Base-by-base conservation (phyloP, 192 early-diverging fungal genomes). In the Coemansia sp. region DNA sequence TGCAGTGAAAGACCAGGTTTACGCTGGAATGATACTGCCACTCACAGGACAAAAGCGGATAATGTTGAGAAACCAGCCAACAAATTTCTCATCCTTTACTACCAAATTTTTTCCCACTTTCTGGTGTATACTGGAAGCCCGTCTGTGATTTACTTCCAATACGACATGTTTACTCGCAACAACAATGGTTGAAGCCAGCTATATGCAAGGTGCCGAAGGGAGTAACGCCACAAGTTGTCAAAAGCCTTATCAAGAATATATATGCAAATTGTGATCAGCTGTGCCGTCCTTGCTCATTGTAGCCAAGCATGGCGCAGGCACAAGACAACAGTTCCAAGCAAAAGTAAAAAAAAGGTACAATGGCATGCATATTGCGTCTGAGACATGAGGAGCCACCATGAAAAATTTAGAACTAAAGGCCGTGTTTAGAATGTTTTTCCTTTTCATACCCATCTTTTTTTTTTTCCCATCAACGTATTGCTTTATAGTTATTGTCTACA, bases 61-160 rank as follows among this genome's bases (percentile, higher is more conserved):
- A 32, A n/a, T 32, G 32, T 17, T 16, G 28, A n/a, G 16, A 17
- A 32, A n/a, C 16, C 17, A 7, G 55, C 30, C 17, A 8, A 17
- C 30, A 17, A 1, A n/a, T 35, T 58, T 58, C 55, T 58, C 55
- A 58, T 23, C 28, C 30, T 10, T 33, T 58, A 58, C 55, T 58
- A 19, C 55, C 16, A 35, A 58, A 17, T 0, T 0, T 5, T 55
- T 14, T 3, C 9, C 47, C 2, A 21, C 47, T 21, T 49, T 49
- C 47, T 49, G 47, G 47, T 49, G 47, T 49, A 21, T 49, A 49
- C 47, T 49, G 47, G 9, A 49, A 49, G 47, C n/a, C 47, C 47
- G n/a, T 3, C 1, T 21, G 19, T 23, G 47, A 3, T 7, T 21
- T 50, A 50, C 47, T 50, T 21, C 47, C n/a, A 50, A 21, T 23